Base-by-base conservation (phyloP, 257 asterid species). In the Nicotiana sylvestris region DNA sequence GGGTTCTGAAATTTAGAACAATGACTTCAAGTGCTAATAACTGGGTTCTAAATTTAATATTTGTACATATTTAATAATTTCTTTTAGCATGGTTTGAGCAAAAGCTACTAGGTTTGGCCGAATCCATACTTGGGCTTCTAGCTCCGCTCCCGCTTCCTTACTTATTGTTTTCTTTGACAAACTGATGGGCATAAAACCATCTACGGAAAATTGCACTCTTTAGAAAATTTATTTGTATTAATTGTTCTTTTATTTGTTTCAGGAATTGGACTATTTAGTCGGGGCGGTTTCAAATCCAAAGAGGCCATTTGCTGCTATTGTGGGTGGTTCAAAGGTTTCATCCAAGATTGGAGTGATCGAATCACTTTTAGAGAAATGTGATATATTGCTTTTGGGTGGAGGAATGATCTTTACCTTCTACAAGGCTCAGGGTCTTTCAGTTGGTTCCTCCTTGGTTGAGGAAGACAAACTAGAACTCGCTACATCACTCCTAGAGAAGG, bases 321-420 rank as follows among this genome's bases (percentile, higher is more conserved):
- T 94, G 46, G 97, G 97, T 35, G 98, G 98, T 61, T 94, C 98
- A 37, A 94, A 94, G 92, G 98, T 94, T 81, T 92, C 97, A 49
- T 90, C 97, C 72, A 93, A 94, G 90, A 94, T 94, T 82, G 94
- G 97, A 86, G 97, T 93, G 64, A 94, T 94, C 13, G 98, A 94
- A 81, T 93, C 98, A 55, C 97, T 94, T 81, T 84, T 94, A 49
- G 97, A 88, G 88, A 94, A 89, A 85, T 85, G 90, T 76, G 98
- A 94, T 78, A 81, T 87, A 78, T 86, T 94, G 88, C 90, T 94
- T 9, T 86, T 93, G 87, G 98, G 98, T 10, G 97, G 97, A 84
- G 97, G 98, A 39, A 94, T 93, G 98, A 94, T 94, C 88, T 93
- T 93, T 82, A 94, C 98, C 25, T 94, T 94, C 80, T 94, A 93